Conservation (phyloP, 73 alveolate genomes). For the Paramecium octaurelia region DNA sequence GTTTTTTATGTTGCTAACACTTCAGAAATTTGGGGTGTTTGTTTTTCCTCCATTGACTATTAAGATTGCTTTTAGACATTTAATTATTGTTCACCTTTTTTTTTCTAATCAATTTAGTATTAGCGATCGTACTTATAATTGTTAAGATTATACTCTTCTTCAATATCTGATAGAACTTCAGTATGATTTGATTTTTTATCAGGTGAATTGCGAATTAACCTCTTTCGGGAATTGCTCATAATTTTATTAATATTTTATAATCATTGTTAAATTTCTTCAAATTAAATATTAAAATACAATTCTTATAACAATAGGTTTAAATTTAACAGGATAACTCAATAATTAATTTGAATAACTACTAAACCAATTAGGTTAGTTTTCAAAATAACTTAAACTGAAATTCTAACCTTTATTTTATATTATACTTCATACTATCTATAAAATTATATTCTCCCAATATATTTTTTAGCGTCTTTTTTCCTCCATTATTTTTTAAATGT, state of each 20-base stretch:
- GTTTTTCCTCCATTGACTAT: neutral
- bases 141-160: neutral
- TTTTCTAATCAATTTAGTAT: neutral
- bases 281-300: neutral
- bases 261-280: constrained; percentile 3
- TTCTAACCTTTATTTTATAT: too few relatives aligned
- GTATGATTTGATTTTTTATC: neutral
- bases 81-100: neutral
- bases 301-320: neutral
- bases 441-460: too few relatives aligned
- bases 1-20: neutral
- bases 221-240: constrained; percentile 41
- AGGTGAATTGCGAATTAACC: neutral
- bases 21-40: neutral
- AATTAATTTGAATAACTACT: neutral
- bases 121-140: neutral
- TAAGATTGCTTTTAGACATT: neutral
- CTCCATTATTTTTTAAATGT: too few relatives aligned
- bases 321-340: neutral
- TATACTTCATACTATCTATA: too few relatives aligned
- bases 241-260: neutral
- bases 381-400: too few relatives aligned
- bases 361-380: too few relatives aligned
- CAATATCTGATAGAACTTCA: neutral
- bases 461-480: too few relatives aligned